Evolutionary conservation across 1,284 basidiomycete species (phyloP), one percentile per base, ranked within the genome.

Genomic region (Entoloma clypeatum): DNA sequence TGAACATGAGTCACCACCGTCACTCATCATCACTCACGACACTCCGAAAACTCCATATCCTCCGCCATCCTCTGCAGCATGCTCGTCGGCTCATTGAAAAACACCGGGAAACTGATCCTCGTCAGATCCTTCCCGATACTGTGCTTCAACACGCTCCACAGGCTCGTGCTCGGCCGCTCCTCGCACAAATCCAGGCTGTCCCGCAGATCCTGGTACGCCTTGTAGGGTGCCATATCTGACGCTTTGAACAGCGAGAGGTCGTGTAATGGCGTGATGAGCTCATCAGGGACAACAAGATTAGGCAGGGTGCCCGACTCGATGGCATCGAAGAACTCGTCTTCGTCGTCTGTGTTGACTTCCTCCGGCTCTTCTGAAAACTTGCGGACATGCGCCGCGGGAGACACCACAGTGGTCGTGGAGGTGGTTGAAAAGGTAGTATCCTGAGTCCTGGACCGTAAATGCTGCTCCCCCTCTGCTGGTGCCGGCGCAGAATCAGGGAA

Each of bases 271-370:
- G 61, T 61, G 31, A 52, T 70, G 24, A 92, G 74, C 5, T 75
- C 71, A 27, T 82, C 72, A 36, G 77, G 74, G 17, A 92, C 71
- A 28, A 86, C 66, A 4, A 92, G 71, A 50, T 86, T 82, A 5
- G 89, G 87, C 0, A 94, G 67, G 21, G 72, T 77, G 41, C 85
- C 86, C 7, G 81, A 68, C 58, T 98, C 95, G 56, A 97, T 93
- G 13, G 94, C 93, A 60, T 98, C 95, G 57, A 96, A 98, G 67
- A 98, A 98, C 64, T 98, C 93, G 65, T 98, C 93, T 56, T 94
- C 92, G 38, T 91, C 89, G 50, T 94, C 92, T 1, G 86, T 87
- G 32, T 85, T 84, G 24, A 59, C 60, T 0, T 69, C 67, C 1
- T 71, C 72, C 1, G 73, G 69, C 0, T 67, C 64, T 7, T 70